Evolutionary conservation across 1,139 yeast genomes (phyloP), one percentile per base, ranked within the genome.

Genomic region (Geotrichum candidum): DNA sequence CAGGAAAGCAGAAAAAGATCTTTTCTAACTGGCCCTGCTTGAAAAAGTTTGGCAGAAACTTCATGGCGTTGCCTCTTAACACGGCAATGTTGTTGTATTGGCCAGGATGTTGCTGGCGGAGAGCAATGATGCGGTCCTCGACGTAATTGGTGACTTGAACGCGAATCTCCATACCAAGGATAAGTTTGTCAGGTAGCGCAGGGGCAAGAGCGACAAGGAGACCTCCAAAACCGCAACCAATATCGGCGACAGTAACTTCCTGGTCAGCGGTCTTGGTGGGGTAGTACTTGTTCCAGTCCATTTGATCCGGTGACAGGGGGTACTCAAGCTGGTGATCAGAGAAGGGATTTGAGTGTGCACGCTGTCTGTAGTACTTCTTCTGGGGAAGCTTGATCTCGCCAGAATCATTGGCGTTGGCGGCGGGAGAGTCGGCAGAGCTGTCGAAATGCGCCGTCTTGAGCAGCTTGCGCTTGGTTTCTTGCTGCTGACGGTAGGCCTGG

Each of bases 151-250:
- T 92, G 57, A 94, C 99, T 75, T 94, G 99, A 22, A 91, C 97
- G 71, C 99, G 83, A 70, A 94, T 95, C 76, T 94, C 99, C 97
- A 92, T 90, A 25, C 98, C 98, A 59, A 94, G 79, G 58, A 91
- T 86, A 70, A 90, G 78, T 27, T 81, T 82, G 2, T 87, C 82
- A 0, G 95, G 92, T 66, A 87, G 87, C 61, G 78, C 84, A 1
- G 92, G 88, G 1, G 97, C 88, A 62, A 94, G 80, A 58, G 90
- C 88, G 56, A 89, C 85, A 70, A 90, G 74, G 64, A 94, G 80
- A 0, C 99, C 99, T 57, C 99, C 99, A 73, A 89, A 94, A 0
- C 99, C 99, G 77, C 99, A 94, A 18, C 99, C 99, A 64, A 94
- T 84, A 73, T 94, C 99, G 3, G 98, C 98, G 61, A 94, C 87